Percentiles rank a stretch among this genome's conserved stretches.
Conservation (phyloP, 2,329 filamentous ascomycete species). For the Cladosporium sp. region DNA sequence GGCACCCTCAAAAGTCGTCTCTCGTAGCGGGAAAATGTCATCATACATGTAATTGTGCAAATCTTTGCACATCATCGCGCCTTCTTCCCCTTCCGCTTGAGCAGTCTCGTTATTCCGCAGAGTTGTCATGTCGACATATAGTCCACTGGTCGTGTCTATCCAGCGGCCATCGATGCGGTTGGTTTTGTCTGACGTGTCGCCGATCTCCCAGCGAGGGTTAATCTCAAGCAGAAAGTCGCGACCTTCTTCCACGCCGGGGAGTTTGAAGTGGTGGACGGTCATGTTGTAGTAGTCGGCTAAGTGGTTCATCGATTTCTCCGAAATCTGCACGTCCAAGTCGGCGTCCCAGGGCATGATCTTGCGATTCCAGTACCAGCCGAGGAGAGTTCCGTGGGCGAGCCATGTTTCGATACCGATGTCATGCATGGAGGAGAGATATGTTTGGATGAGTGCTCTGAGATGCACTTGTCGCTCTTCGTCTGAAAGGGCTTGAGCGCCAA, state of each 20-base stretch:
- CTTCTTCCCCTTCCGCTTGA: slow-evolving; percentile 35
- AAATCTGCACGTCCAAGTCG: slow-evolving; percentile 57
- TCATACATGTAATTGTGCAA: slow-evolving; percentile 50
- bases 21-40: slow-evolving; percentile 55
- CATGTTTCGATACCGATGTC: slow-evolving; percentile 56
- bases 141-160: slow-evolving; percentile 56
- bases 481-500: slow-evolving; percentile 44
- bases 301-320: slow-evolving; percentile 51
- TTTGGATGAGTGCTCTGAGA: slow-evolving; percentile 50
- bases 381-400: slow-evolving; percentile 59
- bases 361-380: slow-evolving; percentile 62
- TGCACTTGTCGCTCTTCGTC: slow-evolving; percentile 46
- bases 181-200: slow-evolving; percentile 41
- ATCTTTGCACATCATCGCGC: slow-evolving; percentile 55
- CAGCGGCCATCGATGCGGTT: slow-evolving; percentile 60
- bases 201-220: slow-evolving; percentile 52
- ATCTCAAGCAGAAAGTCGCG: slow-evolving; percentile 54
- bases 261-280: slow-evolving; percentile 49
- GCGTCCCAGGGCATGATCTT: slow-evolving; percentile 60
- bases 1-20: slow-evolving; percentile 51
- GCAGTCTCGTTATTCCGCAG: slow-evolving; percentile 45
- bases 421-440: slow-evolving; percentile 53
- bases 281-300: slow-evolving; percentile 59
- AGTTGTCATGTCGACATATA: slow-evolving; percentile 61
- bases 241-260: slow-evolving; percentile 16